Evolutionary conservation across 2,329 filamentous ascomycete genomes (phyloP), one percentile per base, ranked within the genome.

Genomic region (Leptographium lundbergii): DNA sequence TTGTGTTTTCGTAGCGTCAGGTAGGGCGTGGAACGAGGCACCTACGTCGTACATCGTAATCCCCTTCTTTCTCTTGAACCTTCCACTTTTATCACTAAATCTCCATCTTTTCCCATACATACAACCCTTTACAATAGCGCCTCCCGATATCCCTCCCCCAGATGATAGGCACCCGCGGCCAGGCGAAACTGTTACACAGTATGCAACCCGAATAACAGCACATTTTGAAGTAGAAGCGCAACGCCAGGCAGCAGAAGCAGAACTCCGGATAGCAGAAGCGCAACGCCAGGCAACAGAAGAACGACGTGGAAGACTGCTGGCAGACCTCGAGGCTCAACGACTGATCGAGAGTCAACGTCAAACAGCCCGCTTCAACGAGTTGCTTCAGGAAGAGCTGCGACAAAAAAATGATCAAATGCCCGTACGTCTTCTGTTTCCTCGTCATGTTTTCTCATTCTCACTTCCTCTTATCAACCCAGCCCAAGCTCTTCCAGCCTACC

Each of bases 311-410:
- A 57, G 34, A 53, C 47, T 57, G 19, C 29, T 42, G 47, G 56
- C 56, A 50, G 47, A 52, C 19, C 24, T 45, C 6, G 36, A 54
- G 25, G 36, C 29, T 32, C 4, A 54, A 54, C 57, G 48, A 54
- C 34, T 24, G 57, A 53, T 45, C 29, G 57, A 58, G 25, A 45
- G 36, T 24, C 34, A 58, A 47, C 57, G 50, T 17, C 34, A 54
- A 13, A 24, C n/a, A n/a, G 47, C 47, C 42, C 55, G 47, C 45
- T 50, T 22, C 5, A 50, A 50, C 56, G 50, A 54, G 36, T 47
- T 54, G 56, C 42, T 59, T 24, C 27, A 47, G 14, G 57, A 59
- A 59, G 57, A 59, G 47, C 52, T 59, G 14, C 52, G 19, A 29
- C 57, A 51, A 47, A 27, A 13, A 36, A 7, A 36, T 36, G 34